These are phyloP conservation scores for Colletotrichum sp. DNA, from an alignment of 2,329 filamentous ascomycete genomes.

Conservation along the genomic window DNA sequence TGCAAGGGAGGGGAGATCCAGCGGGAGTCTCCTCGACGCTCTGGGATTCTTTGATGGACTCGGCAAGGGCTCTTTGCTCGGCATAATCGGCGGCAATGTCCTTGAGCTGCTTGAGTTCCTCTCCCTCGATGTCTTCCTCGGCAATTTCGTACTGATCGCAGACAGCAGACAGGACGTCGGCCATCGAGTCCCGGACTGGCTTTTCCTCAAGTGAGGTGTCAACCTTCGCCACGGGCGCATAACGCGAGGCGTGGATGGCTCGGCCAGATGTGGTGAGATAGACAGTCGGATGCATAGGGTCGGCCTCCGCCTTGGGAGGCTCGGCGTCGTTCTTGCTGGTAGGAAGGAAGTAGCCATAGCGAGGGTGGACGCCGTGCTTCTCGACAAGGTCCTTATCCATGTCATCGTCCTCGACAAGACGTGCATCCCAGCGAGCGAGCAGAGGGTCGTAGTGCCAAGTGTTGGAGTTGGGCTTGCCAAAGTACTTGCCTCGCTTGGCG, in stretches of 20 bases:
- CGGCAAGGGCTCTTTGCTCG: slow-evolving; percentile 7
- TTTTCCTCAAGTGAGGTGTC: slow-evolving; percentile 3
- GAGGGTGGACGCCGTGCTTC: slow-evolving; percentile 56
- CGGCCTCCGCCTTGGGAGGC: slow-evolving; percentile 41
- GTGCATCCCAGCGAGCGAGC: slow-evolving; percentile 57
- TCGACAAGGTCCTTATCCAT: slow-evolving; percentile 56
- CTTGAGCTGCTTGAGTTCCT: slow-evolving; percentile 36
- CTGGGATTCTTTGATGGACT: slow-evolving; percentile 27
- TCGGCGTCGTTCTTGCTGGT: slow-evolving; percentile 51
- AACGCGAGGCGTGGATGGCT: slow-evolving; percentile 54
- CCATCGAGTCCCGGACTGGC: slow-evolving; percentile 25
- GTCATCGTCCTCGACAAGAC: slow-evolving; percentile 50
- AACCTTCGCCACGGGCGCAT: slow-evolving; percentile 28
- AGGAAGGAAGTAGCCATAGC: slow-evolving; percentile 56
- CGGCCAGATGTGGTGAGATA: slow-evolving; percentile 53
- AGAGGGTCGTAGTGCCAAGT: slow-evolving; percentile 60
- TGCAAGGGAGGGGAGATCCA: slow-evolving; percentile 15
- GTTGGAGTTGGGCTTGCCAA: slow-evolving; percentile 58
- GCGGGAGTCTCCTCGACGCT: slow-evolving; percentile 24
- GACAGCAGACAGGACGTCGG: slow-evolving; percentile 38
- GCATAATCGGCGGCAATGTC: slow-evolving; percentile 20
- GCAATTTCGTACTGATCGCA: slow-evolving; percentile 40
- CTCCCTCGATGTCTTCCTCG: slow-evolving; percentile 36
- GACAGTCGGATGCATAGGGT: slow-evolving; percentile 53
- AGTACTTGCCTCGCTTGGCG: slow-evolving; percentile 57